These are phyloP conservation scores for Trametes gibbosa DNA, from an alignment of 768 basidiomycete species.

Conservation along the genomic window DNA sequence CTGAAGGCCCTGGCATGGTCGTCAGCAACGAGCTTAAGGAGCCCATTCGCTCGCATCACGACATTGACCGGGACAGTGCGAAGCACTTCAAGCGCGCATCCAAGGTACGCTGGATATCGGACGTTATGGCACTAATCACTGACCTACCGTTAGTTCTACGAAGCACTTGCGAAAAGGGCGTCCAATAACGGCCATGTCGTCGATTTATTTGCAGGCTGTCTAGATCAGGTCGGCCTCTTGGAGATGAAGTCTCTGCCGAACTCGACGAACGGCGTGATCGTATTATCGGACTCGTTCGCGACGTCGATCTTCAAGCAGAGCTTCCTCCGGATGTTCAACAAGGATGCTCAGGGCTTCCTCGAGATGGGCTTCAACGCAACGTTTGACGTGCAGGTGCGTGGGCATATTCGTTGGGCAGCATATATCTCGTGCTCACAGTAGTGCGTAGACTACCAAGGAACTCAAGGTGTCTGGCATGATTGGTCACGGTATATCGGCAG, in stretches of 20 bases:
- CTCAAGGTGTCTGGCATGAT: constrained; percentile 97
- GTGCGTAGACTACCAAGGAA: constrained; percentile 88
- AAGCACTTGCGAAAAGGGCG: constrained; percentile 86
- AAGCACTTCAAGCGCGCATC: constrained; percentile 97
- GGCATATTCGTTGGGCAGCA: background rate
- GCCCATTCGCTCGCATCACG: constrained; percentile 97
- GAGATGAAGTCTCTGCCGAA: constrained; percentile 98
- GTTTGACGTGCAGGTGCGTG: constrained; percentile 87
- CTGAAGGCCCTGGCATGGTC: constrained; percentile 96
- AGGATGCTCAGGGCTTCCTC: constrained; percentile 88
- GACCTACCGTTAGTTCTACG: constrained; percentile 75
- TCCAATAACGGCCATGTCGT: constrained; percentile 94
- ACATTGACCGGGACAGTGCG: constrained; percentile 94
- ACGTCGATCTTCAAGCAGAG: constrained; percentile 99
- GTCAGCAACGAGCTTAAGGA: constrained; percentile 95
- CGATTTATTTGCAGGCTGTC: constrained; percentile 94
- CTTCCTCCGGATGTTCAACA: constrained; percentile 89
- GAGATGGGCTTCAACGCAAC: constrained; percentile 99
- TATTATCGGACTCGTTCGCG: constrained; percentile 94
- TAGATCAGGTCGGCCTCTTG: constrained; percentile 95
- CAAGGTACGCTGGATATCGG: constrained; percentile 58
- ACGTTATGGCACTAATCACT: background rate
- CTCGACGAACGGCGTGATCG: constrained; percentile 94
- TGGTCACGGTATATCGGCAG: constrained; percentile 95
- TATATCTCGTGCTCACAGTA: constrained; percentile 7